Base-by-base conservation (phyloP, 1,284 basidiomycete genomes). In the Sporisorium iseilematis-ciliati region DNA sequence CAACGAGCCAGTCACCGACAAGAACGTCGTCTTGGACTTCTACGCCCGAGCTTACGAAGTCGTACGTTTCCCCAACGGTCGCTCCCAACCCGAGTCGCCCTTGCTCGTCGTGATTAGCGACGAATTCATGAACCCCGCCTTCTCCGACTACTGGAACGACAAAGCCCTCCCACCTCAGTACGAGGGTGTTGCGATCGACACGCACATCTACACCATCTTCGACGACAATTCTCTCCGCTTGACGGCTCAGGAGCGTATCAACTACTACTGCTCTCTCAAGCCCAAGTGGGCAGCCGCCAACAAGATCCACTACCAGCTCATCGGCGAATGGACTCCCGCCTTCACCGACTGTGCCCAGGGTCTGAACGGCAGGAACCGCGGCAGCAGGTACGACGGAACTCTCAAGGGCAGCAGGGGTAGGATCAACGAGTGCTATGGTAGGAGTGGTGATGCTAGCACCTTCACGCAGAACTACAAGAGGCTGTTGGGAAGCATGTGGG, bases 331-430 rank as follows among this genome's bases (percentile, higher is more conserved):
- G 86, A 59, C 81, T 78, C 35, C 79, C 10, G 93, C 93, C 0
- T 87, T 89, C 58, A 95, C 91, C 10, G 95, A 97, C 84, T 97
- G 94, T 80, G 93, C 94, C 16, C 90, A 87, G 77, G 93, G 90
- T 89, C 87, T 93, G 8, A 92, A 92, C 81, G 84, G 79, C 20
- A 71, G 81, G 40, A 88, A 90, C 21, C 69, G 88, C 21, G 91
- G 92, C n/a, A 88, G 92, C 10, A 89, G 93, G 53, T 96, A 92
- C 84, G 94, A 93, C 78, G 94, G 93, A 23, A 86, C 90, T 4
- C 91, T 88, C 81, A 73, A 61, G 2, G 79, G 78, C 55, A 75
- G 70, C 21, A 51, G 50, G 20, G 62, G 58, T 38, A 88, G 20
- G 40, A 61, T 92, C 48, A 94, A 93, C 50, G 91, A 88, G 78